Percentiles rank a stretch among this genome's conserved stretches.
These are phyloP conservation scores for Mycena rosella DNA, from an alignment of 768 basidiomycete species.

Conservation along the genomic window DNA sequence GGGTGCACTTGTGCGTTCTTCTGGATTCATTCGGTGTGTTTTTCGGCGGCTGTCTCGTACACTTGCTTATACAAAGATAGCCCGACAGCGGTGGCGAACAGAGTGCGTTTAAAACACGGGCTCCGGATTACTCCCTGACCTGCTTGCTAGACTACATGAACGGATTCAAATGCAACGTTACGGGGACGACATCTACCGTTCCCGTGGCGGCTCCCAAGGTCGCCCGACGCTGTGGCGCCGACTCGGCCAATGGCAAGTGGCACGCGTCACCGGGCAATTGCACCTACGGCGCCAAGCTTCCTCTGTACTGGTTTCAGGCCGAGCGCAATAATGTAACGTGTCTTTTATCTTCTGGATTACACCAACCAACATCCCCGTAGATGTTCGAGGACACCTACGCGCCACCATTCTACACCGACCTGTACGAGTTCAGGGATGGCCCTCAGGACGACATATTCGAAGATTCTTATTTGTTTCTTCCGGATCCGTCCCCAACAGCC, in stretches of 20 bases:
- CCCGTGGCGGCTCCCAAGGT: constrained; percentile 68
- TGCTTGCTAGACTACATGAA: constrained; percentile 74
- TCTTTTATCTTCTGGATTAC: constrained; percentile 16
- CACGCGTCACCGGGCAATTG: constrained; percentile 69
- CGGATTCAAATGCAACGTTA: constrained; percentile 77
- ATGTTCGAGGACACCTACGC: constrained; percentile 74
- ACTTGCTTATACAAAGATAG: constrained; percentile 28
- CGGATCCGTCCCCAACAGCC: constrained; percentile 58
- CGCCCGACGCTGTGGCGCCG: constrained; percentile 75
- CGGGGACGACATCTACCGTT: constrained; percentile 63
- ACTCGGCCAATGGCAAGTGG: constrained; percentile 60
- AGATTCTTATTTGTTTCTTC: constrained; percentile 63
- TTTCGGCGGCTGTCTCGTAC: not conserved
- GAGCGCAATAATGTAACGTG: constrained; percentile 75
- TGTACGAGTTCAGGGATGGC: constrained; percentile 80
- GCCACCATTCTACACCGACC: constrained; percentile 75
- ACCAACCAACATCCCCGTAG: constrained; percentile 44
- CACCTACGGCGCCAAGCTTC: constrained; percentile 79
- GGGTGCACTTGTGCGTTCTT: constrained; percentile 80
- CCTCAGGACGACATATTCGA: constrained; percentile 81
- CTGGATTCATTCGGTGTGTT: constrained; percentile 74
- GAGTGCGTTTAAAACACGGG: constrained; percentile 53
- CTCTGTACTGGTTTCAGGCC: constrained; percentile 73
- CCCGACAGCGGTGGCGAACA: constrained; percentile 72
- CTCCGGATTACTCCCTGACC: not conserved